These are phyloP conservation scores for Botrytis deweyae DNA, from an alignment of 2,329 filamentous ascomycete genomes.

Conservation along the genomic window DNA sequence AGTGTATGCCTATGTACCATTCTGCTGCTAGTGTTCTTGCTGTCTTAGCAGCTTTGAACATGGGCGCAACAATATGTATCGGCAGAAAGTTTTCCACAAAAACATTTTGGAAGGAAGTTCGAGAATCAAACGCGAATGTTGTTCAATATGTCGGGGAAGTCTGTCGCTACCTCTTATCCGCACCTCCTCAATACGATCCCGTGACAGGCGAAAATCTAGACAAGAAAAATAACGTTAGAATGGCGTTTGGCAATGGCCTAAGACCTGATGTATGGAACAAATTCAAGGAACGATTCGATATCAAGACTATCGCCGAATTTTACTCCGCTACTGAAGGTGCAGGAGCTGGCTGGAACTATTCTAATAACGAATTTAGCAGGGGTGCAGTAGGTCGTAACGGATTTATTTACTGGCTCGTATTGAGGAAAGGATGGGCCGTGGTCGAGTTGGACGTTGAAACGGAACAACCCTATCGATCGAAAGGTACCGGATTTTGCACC, in stretches of 20 bases:
- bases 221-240: slow-evolving; percentile 66
- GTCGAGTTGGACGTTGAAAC: slow-evolving; percentile 71
- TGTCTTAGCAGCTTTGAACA: slow-evolving; percentile 58
- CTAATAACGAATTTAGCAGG: slow-evolving; percentile 68
- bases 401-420: slow-evolving; percentile 54
- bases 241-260: slow-evolving; percentile 82
- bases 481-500: slow-evolving; percentile 67
- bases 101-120: slow-evolving; percentile 74
- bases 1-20: slow-evolving; percentile 90
- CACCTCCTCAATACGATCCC: slow-evolving; percentile 60
- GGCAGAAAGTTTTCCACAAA: slow-evolving; percentile 76
- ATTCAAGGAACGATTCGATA: slow-evolving; percentile 78
- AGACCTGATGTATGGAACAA: slow-evolving; percentile 81
- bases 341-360: slow-evolving; percentile 69
- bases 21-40: slow-evolving; percentile 73
- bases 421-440: slow-evolving; percentile 53
- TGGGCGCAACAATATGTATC: slow-evolving; percentile 66
- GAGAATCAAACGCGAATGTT: slow-evolving; percentile 67
- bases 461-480: slow-evolving; percentile 66
- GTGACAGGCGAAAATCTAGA: slow-evolving; percentile 68
- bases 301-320: slow-evolving; percentile 74
- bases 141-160: slow-evolving; percentile 91
- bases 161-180: slow-evolving; percentile 74
- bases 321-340: slow-evolving; percentile 77
- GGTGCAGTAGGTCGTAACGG: slow-evolving; percentile 79